phyloP scores from a whole-genome alignment of 106 monocot species.

The Dactylorhiza incarnata region DNA sequence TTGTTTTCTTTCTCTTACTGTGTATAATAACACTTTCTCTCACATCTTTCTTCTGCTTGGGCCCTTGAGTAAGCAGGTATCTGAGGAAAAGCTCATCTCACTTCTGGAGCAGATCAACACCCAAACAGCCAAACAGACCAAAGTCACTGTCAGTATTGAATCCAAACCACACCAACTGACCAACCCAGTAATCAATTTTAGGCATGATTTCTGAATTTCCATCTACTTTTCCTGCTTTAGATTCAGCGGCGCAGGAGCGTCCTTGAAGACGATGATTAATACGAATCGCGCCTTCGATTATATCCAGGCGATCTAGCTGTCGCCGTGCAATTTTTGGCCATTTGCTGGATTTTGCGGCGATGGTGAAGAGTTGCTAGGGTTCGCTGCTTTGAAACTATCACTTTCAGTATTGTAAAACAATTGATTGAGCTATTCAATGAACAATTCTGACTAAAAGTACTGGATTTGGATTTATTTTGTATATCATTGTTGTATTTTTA shows the following conservation, averaged over 20 bases:
- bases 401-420: background rate
- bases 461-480: too few relatives aligned
- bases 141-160: conserved; percentile 56
- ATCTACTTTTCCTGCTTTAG: conserved; percentile 16
- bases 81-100: conserved; percentile 68
- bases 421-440: background rate
- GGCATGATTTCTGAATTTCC: background rate
- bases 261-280: conserved; percentile 66
- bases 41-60: background rate
- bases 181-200: background rate
- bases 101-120: conserved; percentile 74
- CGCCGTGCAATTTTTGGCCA: background rate
- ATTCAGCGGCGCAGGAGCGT: conserved; percentile 77
- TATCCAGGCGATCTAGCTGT: background rate
- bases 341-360: background rate
- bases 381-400: background rate
- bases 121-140: conserved; percentile 67
- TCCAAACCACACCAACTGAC: background rate
- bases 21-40: background rate
- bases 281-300: background rate
- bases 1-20: background rate
- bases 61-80: conserved; percentile 24
- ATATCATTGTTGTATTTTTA: too few relatives aligned
- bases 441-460: too few relatives aligned
- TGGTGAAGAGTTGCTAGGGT: background rate